Conservation (phyloP, 768 basidiomycete genomes). For the Mycena haematopus region DNA sequence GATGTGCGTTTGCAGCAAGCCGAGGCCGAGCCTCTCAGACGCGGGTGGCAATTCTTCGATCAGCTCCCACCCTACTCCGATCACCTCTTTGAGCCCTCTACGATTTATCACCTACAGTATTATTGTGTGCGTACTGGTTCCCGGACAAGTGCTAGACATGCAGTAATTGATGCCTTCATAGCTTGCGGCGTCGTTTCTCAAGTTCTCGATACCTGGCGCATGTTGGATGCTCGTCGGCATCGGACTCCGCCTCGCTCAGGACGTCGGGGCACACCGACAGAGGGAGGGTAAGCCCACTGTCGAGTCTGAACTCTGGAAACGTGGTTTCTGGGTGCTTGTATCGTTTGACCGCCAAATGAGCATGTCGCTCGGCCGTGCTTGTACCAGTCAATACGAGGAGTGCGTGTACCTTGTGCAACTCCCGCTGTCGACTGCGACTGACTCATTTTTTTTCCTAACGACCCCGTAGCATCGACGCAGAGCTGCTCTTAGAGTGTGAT, state of each 20-base stretch:
- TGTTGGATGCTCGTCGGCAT: constrained; percentile 73
- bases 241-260: constrained; percentile 24
- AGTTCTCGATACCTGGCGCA: constrained; percentile 62
- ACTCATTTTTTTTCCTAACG: not conserved
- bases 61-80: not conserved
- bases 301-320: no score
- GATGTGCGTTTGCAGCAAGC: constrained; percentile 47
- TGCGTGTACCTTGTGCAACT: no score
- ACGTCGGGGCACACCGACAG: constrained; percentile 30
- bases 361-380: no score
- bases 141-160: not conserved
- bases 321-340: no score
- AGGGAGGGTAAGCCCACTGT: constrained; percentile 42
- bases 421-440: no score
- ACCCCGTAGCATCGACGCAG: constrained; percentile 49
- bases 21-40: constrained; percentile 27
- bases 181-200: constrained; percentile 59
- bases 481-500: constrained; percentile 59
- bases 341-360: no score
- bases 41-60: constrained; percentile 24
- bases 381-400: no score
- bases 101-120: constrained; percentile 15
- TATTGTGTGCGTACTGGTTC: constrained; percentile 37
- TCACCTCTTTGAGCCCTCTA: constrained; percentile 12
- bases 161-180: constrained; percentile 31